Percentiles rank a stretch among this genome's conserved stretches.
Evolutionary conservation across 345 rosid species (phyloP).

Genomic region (Hirschfeldia incana): DNA sequence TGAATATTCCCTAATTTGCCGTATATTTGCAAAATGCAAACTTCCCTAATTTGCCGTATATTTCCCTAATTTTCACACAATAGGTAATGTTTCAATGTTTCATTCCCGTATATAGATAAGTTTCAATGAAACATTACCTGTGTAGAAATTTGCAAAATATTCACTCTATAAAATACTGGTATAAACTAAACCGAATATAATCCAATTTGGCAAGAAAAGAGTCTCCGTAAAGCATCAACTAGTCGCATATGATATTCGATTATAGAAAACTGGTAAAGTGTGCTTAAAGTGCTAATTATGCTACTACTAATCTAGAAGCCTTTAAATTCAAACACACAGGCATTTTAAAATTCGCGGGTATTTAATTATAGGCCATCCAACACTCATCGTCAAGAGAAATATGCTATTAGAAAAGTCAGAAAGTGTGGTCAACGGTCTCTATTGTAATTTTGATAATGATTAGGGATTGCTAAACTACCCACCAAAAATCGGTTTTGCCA

Average conservation of each 20-base stretch:
- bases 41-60: too few relatives aligned
- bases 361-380: background rate
- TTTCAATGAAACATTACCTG: background rate
- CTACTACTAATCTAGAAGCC: background rate
- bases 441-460: background rate
- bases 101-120: background rate
- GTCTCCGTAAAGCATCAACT: background rate
- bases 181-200: background rate
- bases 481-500: background rate
- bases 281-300: background rate
- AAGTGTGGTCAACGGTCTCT: slow-evolving; percentile 18
- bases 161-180: too few relatives aligned
- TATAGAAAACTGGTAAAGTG: background rate
- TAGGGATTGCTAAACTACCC: background rate
- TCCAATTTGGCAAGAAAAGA: background rate
- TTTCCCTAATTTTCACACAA: too few relatives aligned
- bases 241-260: background rate
- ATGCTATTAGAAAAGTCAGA: slow-evolving; percentile 18
- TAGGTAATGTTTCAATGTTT: too few relatives aligned
- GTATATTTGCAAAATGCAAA: too few relatives aligned
- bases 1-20: too few relatives aligned
- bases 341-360: background rate
- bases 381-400: slow-evolving; percentile 13
- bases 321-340: slow-evolving; percentile 8
- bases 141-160: too few relatives aligned